Base-by-base conservation (phyloP, 2,329 filamentous ascomycete species). In the Trichoderma harzianum region DNA sequence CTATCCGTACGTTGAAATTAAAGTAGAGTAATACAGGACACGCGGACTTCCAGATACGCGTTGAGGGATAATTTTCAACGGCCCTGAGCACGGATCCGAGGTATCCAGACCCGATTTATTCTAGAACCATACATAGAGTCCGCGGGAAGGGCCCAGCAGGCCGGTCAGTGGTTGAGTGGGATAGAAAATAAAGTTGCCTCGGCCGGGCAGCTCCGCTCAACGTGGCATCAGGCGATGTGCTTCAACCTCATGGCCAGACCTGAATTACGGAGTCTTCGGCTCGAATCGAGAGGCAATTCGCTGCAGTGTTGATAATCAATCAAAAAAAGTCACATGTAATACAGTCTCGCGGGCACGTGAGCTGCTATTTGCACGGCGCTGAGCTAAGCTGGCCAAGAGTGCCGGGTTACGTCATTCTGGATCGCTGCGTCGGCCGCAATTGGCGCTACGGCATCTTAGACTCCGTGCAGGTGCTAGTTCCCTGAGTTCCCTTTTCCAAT, bases 241-340 rank as follows among this genome's bases (percentile, higher is more conserved):
- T 64, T 14, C 21, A 55, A 21, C 32, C 6, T 36, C 47, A 24
- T 53, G 47, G 47, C n/a, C 47, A 16, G 36, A 39, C 60, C 32
- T 66, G 47, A 57, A 66, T 67, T 63, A 43, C 64, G 64, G 64
- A 57, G 64, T 57, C 64, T 21, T 57, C 47, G 64, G 64, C 51
- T 39, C 60, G 24, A 63, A 63, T 43, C 36, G 60, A 63, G 16
- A 26, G 32, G 18, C 47, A 26, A 39, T 18, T 43, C 32, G 21
- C 26, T 6, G 34, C 34, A 36, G 34, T 36, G 64, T 57, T 51
- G n/a, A 39, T 14, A 28, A 51, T 47, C 36, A 53, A 21, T 39
- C 36, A 39, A 18, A 39, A 18, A 39, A 47, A 47, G n/a, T 47
- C 4, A n/a, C 43, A 24, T 12, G 43, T n/a, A 24, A 24, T 24